These are phyloP conservation scores for Yamadazyma kitorensis DNA, from an alignment of 805 yeast genomes.

Conservation along the genomic window DNA sequence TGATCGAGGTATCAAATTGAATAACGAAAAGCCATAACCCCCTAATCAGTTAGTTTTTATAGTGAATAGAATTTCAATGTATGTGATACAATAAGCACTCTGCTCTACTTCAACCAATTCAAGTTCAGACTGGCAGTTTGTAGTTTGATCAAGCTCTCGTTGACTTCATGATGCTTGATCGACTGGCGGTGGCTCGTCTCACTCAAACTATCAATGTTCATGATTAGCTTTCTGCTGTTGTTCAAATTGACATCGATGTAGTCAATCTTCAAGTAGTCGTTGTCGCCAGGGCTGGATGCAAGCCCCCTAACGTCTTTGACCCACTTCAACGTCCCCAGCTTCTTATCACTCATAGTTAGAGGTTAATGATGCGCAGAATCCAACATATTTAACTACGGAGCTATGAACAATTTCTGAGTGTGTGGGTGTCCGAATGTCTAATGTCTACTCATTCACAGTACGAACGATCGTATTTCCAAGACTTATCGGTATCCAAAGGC, in stretches of 20 bases:
- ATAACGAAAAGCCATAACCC: no score
- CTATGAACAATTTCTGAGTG: no score
- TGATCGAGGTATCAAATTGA: slow-evolving; percentile 4
- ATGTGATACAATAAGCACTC: background rate
- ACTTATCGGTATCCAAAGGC: slow-evolving; percentile 26
- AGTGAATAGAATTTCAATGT: no score
- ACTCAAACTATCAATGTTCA: slow-evolving; percentile 11
- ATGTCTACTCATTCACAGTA: background rate
- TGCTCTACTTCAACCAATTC: slow-evolving; percentile 7
- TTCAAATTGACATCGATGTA: slow-evolving; percentile 34
- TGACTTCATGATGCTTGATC: slow-evolving; percentile 7
- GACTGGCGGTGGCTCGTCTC: slow-evolving; percentile 6
- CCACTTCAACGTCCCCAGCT: slow-evolving; percentile 11
- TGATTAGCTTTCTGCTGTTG: slow-evolving; percentile 30
- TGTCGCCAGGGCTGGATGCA: slow-evolving; percentile 13
- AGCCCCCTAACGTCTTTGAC: slow-evolving; percentile 14
- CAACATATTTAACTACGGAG: no score
- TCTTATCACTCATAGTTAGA: no score
- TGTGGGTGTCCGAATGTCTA: no score
- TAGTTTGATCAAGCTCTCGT: slow-evolving; percentile 12
- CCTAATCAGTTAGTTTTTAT: no score
- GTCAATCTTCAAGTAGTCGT: slow-evolving; percentile 30
- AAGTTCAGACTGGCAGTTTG: slow-evolving; percentile 6
- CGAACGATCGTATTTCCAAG: slow-evolving; percentile 36
- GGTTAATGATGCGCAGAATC: no score